Base-by-base conservation (phyloP, 2,329 filamentous ascomycete genomes). In the Diaporthe longicolla region DNA sequence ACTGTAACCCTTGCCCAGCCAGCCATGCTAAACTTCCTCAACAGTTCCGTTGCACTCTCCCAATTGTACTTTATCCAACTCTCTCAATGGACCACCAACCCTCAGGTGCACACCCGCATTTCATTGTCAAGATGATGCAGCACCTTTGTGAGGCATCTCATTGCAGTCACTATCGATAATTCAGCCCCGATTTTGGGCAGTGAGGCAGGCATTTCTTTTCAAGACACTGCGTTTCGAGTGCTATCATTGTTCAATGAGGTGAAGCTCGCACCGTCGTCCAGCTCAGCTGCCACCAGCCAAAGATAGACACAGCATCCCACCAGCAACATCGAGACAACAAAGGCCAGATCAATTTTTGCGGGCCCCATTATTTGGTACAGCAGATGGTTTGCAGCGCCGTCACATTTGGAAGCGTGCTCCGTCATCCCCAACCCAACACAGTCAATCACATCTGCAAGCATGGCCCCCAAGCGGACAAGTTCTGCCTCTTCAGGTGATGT, bases 381-480 rank as follows among this genome's bases (percentile, higher is more conserved):
- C n/a, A 10, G 21, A 21, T 19, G 3, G 52, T 4, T 4, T 10
- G 32, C 26, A 50, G 13, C 4, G 15, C 3, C 10, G 10, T 26
- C n/a, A 26, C 17, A 48, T 6, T 9, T 21, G 24, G 24, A 32
- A 29, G 19, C 15, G 24, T 37, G 19, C 26, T 13, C 10, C n/a
- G 5, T 63, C 24, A 24, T 32, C 43, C 19, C 5, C 40, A 21
- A n/a, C 43, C 63, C 5, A 40, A 26, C 45, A 26, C 32, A 24
- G 32, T 35, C 32, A 50, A 24, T 54, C 63, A 21, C 4, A 40
- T 54, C 32, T 40, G 45, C 48, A 15, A 45, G 26, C n/a, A 68
- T 68, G 63, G 45, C 63, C 32, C 43, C 55, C 13, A 71, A 71
- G 57, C 70, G 70, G 45, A 35, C 70, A 37, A 54, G 45, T 37